Percentiles rank a stretch among this genome's conserved stretches.
phyloP scores from a whole-genome alignment of 73 alveolate genomes.

The Paramecium bursaria region DNA sequence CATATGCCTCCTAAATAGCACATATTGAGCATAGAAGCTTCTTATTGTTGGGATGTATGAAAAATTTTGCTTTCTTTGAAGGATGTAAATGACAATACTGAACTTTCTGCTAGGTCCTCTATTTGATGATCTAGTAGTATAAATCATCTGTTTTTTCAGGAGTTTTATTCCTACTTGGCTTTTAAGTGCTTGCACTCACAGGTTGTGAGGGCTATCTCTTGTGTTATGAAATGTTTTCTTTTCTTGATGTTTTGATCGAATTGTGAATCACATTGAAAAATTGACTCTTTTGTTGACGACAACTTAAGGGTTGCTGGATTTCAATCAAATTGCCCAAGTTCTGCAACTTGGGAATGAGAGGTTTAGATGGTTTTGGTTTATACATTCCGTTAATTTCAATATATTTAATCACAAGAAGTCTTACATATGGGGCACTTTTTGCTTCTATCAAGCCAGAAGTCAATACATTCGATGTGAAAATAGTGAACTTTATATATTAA shows the following conservation, averaged over 20 bases:
- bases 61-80: slow-evolving; percentile 32
- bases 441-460: slow-evolving; percentile 42
- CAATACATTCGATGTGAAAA: slow-evolving; percentile 50
- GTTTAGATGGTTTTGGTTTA: slow-evolving; percentile 15
- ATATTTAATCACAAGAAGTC: slow-evolving; percentile 44
- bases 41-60: neutral
- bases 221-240: slow-evolving; percentile 4
- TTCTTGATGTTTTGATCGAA: slow-evolving; percentile 33
- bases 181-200: neutral
- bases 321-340: neutral
- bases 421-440: slow-evolving; percentile 55
- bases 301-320: slow-evolving; percentile 4
- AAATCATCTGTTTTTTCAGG: slow-evolving; percentile 3
- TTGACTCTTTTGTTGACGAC: neutral
- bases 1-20: slow-evolving; percentile 61
- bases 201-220: slow-evolving; percentile 19
- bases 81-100: neutral
- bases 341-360: slow-evolving; percentile 39
- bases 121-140: slow-evolving; percentile 27
- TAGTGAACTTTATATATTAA: neutral
- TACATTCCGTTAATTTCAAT: slow-evolving; percentile 33
- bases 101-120: neutral
- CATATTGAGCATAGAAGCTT: slow-evolving; percentile 2
- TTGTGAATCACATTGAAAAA: slow-evolving; percentile 1
- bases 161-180: neutral